Conservation (phyloP, 768 basidiomycete genomes). For the Suillus decipiens region DNA sequence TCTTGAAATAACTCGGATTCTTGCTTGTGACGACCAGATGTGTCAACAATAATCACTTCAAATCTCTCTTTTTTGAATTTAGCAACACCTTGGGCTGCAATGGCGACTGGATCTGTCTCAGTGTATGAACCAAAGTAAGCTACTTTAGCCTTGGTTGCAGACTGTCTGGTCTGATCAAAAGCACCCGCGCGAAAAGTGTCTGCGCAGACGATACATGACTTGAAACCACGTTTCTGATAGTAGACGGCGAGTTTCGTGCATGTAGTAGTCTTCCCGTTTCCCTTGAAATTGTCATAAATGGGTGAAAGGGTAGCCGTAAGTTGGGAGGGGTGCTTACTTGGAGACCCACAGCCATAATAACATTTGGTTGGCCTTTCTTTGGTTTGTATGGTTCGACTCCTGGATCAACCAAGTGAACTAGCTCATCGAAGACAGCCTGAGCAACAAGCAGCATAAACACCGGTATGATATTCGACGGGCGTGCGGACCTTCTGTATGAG, state of each 20-base stretch:
- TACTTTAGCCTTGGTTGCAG: constrained; percentile 97
- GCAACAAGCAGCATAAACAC: constrained; percentile 17
- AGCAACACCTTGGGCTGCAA: constrained; percentile 90
- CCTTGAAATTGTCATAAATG: constrained; percentile 46
- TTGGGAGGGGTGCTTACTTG: constrained; percentile 55
- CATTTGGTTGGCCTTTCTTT: constrained; percentile 89
- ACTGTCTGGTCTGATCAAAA: constrained; percentile 98
- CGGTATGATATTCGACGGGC: neutral
- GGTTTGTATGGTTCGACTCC: constrained; percentile 96
- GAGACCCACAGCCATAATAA: constrained; percentile 97
- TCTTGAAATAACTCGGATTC: constrained; percentile 96
- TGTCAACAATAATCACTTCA: constrained; percentile 98
- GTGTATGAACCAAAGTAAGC: constrained; percentile 99
- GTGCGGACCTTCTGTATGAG: constrained; percentile 83
- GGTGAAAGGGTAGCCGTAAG: neutral
- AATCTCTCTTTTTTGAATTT: constrained; percentile 99
- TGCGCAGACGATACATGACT: constrained; percentile 96
- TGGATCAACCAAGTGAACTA: constrained; percentile 93
- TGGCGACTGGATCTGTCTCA: constrained; percentile 95
- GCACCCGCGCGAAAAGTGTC: constrained; percentile 99
- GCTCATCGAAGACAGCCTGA: constrained; percentile 95
- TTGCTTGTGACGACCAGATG: constrained; percentile 95
- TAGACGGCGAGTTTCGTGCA: constrained; percentile 98
- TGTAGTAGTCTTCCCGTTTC: constrained; percentile 98
- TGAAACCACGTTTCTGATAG: constrained; percentile 96